Evolutionary conservation across 2,329 filamentous ascomycete species (phyloP).

Genomic region (Nemania diffusa): DNA sequence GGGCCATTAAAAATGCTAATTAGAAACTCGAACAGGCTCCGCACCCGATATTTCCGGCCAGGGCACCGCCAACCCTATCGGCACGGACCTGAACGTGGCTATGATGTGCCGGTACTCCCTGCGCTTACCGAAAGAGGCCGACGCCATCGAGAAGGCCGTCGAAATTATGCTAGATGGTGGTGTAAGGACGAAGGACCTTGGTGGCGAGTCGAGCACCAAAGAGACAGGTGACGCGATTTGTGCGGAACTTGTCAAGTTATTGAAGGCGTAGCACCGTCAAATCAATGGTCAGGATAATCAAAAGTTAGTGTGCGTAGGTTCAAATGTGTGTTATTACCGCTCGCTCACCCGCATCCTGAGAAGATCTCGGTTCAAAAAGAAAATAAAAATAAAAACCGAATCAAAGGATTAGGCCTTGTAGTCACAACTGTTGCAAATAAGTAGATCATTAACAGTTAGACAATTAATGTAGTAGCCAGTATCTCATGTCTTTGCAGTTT

Average conservation of each 20-base stretch:
- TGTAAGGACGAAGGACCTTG: slow-evolving; percentile 84
- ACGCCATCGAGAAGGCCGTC: slow-evolving; percentile 83
- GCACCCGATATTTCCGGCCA: slow-evolving; percentile 94
- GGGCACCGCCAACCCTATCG: slow-evolving; percentile 91
- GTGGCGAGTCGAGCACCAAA: slow-evolving; percentile 76
- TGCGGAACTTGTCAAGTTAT: slow-evolving; percentile 75
- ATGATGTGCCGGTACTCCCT: slow-evolving; percentile 98
- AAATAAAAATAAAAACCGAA: neutral
- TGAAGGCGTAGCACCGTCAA: slow-evolving; percentile 57
- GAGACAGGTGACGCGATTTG: slow-evolving; percentile 85
- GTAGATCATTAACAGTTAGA: neutral
- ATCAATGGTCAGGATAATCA: neutral
- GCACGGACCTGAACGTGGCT: slow-evolving; percentile 88
- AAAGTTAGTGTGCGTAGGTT: neutral
- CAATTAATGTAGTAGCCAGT: neutral
- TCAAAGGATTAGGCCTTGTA: neutral
- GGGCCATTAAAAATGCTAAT: slow-evolving; percentile 22
- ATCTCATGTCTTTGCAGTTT: neutral
- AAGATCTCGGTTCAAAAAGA: neutral
- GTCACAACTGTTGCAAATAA: neutral
- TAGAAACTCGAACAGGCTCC: slow-evolving; percentile 62
- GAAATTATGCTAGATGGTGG: slow-evolving; percentile 81
- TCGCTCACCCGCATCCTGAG: neutral
- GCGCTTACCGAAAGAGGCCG: slow-evolving; percentile 78
- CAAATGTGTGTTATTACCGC: neutral